These are phyloP conservation scores for Epichloe typhina DNA, from an alignment of 2,329 filamentous ascomycete genomes.

Conservation along the genomic window DNA sequence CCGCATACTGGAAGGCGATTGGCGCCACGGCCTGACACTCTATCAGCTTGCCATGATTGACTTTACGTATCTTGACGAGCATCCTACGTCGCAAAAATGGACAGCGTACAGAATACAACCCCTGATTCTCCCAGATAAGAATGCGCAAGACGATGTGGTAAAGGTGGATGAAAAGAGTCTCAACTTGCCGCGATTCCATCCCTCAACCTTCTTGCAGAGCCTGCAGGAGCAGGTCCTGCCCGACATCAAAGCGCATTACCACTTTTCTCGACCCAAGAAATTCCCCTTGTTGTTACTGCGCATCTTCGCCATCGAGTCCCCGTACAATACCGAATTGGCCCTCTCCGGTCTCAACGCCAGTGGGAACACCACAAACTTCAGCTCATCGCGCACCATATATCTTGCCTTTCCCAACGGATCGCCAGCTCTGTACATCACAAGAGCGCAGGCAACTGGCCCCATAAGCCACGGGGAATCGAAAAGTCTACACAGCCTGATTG, in stretches of 20 bases:
- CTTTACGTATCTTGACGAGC: constrained; percentile 51
- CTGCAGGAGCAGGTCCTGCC: constrained; percentile 64
- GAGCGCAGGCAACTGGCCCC: constrained; percentile 30
- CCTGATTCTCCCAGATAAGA: constrained; percentile 26
- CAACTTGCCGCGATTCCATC: constrained; percentile 59
- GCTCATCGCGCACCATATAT: constrained; percentile 60
- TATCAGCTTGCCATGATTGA: constrained; percentile 60
- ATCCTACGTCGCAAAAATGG: constrained; percentile 52
- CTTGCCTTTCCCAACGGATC: constrained; percentile 72
- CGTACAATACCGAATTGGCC: constrained; percentile 53
- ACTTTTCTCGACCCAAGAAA: constrained; percentile 56
- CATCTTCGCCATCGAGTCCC: constrained; percentile 67
- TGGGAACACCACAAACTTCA: constrained; percentile 32
- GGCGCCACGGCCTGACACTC: constrained; percentile 49
- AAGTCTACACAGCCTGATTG: constrained; percentile 55
- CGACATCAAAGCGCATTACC: constrained; percentile 73
- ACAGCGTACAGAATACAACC: constrained; percentile 46
- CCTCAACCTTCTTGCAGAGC: constrained; percentile 64
- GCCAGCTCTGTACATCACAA: constrained; percentile 58
- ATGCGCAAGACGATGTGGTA: constrained; percentile 25
- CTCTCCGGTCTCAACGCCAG: constrained; percentile 21
- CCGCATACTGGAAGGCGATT: constrained; percentile 54
- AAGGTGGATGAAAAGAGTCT: constrained; percentile 33
- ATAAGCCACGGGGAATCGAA: constrained; percentile 38
- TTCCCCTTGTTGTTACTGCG: constrained; percentile 63